Evolutionary conservation across 768 basidiomycete species (phyloP).

Genomic region (Pisolithus marmoratus): DNA sequence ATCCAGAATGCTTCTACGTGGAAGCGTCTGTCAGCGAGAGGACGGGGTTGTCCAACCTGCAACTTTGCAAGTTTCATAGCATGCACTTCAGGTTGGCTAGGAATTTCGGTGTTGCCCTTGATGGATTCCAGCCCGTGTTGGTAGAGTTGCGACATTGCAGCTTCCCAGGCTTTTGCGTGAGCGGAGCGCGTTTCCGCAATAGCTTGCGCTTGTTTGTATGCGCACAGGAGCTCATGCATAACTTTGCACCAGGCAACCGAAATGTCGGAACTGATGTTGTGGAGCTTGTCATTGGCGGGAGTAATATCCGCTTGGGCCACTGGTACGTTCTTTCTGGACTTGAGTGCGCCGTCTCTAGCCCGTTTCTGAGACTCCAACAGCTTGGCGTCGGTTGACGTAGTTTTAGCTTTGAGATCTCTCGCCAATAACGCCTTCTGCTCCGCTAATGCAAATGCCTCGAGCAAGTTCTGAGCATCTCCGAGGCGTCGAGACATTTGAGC

Average conservation of each 20-base stretch:
- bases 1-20: slow-evolving; percentile 55
- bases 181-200: slow-evolving; percentile 47
- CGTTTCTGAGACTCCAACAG: slow-evolving; percentile 5
- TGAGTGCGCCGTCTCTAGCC: slow-evolving; percentile 12
- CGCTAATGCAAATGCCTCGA: slow-evolving; percentile 25
- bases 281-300: slow-evolving; percentile 17
- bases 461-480: slow-evolving; percentile 18
- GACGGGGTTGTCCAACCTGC: slow-evolving; percentile 51
- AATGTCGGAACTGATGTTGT: slow-evolving; percentile 29
- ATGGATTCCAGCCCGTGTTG: slow-evolving; percentile 38
- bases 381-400: slow-evolving; percentile 1
- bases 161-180: slow-evolving; percentile 56
- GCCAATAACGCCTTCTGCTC: slow-evolving; percentile 13
- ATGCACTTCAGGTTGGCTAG: slow-evolving; percentile 37
- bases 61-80: slow-evolving; percentile 48
- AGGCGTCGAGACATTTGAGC: slow-evolving; percentile 46
- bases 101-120: slow-evolving; percentile 24
- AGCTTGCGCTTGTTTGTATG: slow-evolving; percentile 36
- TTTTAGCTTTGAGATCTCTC: slow-evolving; percentile 8
- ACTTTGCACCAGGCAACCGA: slow-evolving; percentile 34
- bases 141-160: slow-evolving; percentile 49
- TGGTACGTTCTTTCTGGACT: slow-evolving; percentile 14
- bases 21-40: slow-evolving; percentile 54
- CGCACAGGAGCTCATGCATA: slow-evolving; percentile 29
- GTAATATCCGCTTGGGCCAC: slow-evolving; percentile 23